A percentile compares a stretch with the other conserved stretches of the same genome.
These are phyloP conservation scores for Marasmius fiardii DNA, from an alignment of 1,284 basidiomycete genomes.

Conservation along the genomic window DNA sequence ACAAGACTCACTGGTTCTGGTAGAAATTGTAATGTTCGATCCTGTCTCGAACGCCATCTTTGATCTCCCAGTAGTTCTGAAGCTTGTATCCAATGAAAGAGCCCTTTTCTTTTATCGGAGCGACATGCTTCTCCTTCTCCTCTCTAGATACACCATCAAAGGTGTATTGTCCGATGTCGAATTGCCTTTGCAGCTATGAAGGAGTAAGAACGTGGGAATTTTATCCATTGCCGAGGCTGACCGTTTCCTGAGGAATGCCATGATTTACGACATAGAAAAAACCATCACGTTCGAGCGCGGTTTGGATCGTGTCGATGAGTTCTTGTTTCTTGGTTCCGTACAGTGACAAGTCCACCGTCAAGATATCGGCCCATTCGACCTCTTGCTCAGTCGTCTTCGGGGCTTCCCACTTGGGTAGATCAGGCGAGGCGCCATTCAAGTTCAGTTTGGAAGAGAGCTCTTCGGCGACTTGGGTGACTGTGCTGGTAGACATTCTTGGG, in stretches of 20 bases:
- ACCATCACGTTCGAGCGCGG: conserved; percentile 30
- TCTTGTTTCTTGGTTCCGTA: conserved; percentile 26
- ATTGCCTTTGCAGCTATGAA: conserved; percentile 26
- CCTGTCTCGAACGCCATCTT: conserved; percentile 32
- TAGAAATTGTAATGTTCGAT: conserved; percentile 38
- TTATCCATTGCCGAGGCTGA: conserved; percentile 11
- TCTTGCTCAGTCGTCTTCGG: conserved; percentile 23
- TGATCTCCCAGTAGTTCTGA: conserved; percentile 33
- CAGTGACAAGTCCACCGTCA: conserved; percentile 32
- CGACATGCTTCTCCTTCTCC: conserved; percentile 31
- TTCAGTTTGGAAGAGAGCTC: conserved; percentile 1
- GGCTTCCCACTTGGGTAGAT: conserved; percentile 19
- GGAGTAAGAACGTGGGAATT: not conserved
- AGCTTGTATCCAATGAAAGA: conserved; percentile 39
- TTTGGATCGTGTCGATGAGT: conserved; percentile 27
- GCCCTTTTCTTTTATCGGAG: conserved; percentile 32
- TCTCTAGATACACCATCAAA: conserved; percentile 31
- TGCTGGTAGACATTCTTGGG: not conserved
- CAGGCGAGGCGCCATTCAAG: not conserved
- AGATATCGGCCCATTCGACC: conserved; percentile 34
- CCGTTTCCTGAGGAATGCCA: conserved; percentile 26
- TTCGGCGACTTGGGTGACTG: not conserved
- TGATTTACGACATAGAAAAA: conserved; percentile 38
- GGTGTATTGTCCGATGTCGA: conserved; percentile 31
- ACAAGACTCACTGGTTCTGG: conserved; percentile 21